phyloP scores from a whole-genome alignment of 225 moss, liverwort and hornwort genomes.

The Neckera pumila region DNA sequence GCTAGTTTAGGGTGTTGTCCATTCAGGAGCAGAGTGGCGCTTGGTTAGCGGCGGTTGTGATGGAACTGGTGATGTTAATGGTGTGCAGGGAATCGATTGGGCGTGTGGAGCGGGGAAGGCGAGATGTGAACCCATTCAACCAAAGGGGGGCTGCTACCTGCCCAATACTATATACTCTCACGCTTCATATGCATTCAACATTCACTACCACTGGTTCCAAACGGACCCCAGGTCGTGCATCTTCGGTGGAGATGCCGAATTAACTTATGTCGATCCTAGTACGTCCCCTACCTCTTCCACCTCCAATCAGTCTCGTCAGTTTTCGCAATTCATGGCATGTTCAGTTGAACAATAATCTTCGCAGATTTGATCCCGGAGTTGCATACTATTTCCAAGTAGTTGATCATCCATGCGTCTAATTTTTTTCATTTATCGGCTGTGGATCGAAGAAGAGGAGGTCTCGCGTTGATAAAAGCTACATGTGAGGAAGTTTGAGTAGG shows the following conservation, averaged over 20 bases:
- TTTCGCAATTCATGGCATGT: neutral
- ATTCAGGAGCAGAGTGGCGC: neutral
- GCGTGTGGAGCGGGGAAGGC: conserved; percentile 45
- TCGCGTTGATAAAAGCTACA: neutral
- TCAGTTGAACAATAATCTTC: neutral
- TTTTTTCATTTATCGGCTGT: neutral
- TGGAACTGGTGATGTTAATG: neutral
- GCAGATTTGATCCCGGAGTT: neutral
- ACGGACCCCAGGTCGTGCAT: conserved; percentile 39
- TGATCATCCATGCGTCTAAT: neutral
- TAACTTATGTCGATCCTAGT: conserved; percentile 33
- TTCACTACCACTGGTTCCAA: conserved; percentile 48
- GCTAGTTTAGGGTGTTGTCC: neutral
- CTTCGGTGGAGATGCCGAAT: conserved; percentile 38
- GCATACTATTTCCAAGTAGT: neutral
- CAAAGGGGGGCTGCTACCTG: conserved; percentile 20
- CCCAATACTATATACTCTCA: conserved; percentile 22
- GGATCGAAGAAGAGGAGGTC: neutral
- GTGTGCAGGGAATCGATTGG: conserved; percentile 38
- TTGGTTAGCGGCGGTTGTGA: neutral
- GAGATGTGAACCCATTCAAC: conserved; percentile 27
- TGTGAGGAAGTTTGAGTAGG: neutral
- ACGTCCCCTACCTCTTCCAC: neutral
- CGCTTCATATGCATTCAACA: conserved; percentile 50
- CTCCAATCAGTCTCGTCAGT: neutral